These are phyloP conservation scores for Biscutella laevigata DNA, from an alignment of 441 rosid genomes.

Conservation along the genomic window DNA sequence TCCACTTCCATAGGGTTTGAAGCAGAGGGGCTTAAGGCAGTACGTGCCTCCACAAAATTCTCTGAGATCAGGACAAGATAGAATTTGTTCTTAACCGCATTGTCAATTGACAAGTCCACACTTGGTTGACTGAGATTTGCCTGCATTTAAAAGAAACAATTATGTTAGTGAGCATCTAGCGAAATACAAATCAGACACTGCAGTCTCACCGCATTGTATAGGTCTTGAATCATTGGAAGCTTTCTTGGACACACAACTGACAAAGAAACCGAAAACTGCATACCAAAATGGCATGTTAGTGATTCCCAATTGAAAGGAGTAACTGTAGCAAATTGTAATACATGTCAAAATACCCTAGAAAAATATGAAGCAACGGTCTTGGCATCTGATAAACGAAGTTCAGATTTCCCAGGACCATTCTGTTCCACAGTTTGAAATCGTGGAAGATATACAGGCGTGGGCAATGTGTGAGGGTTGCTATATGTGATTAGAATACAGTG, in stretches of 20 bases:
- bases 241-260: constrained; percentile 87
- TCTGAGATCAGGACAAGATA: constrained; percentile 82
- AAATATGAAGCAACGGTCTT: constrained; percentile 79
- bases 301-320: constrained; percentile 6
- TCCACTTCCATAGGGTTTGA: constrained; percentile 73
- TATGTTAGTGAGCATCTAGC: not conserved
- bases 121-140: constrained; percentile 63
- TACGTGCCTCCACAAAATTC: constrained; percentile 83
- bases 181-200: not conserved
- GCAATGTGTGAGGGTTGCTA: constrained; percentile 82
- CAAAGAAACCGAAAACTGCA: constrained; percentile 77
- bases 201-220: constrained; percentile 76
- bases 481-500: constrained; percentile 90
- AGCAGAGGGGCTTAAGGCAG: constrained; percentile 74
- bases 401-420: constrained; percentile 47
- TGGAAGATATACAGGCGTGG: constrained; percentile 90
- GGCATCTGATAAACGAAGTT: constrained; percentile 80
- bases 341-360: constrained; percentile 44
- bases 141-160: constrained; percentile 34
- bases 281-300: constrained; percentile 26
- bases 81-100: constrained; percentile 58
- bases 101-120: constrained; percentile 63
- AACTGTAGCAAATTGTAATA: not conserved
- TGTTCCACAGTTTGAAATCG: constrained; percentile 55
- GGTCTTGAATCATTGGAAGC: constrained; percentile 73